Evolutionary conservation across 306 rosid species (phyloP).

Genomic region (Glycine latifolia): DNA sequence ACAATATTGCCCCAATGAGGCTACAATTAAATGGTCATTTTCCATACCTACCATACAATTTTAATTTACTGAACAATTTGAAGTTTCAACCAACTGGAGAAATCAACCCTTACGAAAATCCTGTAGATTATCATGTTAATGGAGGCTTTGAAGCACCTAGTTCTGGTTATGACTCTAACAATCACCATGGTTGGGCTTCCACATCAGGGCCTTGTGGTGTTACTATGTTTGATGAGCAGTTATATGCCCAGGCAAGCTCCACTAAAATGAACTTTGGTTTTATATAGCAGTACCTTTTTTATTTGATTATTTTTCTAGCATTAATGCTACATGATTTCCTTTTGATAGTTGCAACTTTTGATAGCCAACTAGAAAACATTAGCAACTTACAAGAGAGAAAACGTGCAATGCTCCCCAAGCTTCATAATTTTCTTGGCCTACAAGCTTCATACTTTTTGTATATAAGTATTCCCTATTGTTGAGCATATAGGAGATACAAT

Average conservation of each 20-base stretch:
- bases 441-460: too few relatives aligned
- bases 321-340: conserved; percentile 22
- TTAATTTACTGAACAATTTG: conserved; percentile 57
- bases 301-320: not conserved
- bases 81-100: conserved; percentile 68
- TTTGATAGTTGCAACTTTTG: too few relatives aligned
- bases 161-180: conserved; percentile 59
- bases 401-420: too few relatives aligned
- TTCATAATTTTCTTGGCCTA: too few relatives aligned
- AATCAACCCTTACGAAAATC: conserved; percentile 67
- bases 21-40: conserved; percentile 56
- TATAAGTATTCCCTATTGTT: too few relatives aligned
- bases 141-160: conserved; percentile 73
- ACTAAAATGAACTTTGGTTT: conserved; percentile 43
- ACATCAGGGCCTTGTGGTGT: conserved; percentile 70
- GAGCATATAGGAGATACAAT: too few relatives aligned
- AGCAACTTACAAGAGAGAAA: too few relatives aligned
- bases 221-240: conserved; percentile 51
- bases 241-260: conserved; percentile 47
- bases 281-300: conserved; percentile 22
- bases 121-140: conserved; percentile 54
- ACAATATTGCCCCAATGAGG: conserved; percentile 58
- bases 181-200: conserved; percentile 78
- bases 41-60: conserved; percentile 79
- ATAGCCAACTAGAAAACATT: too few relatives aligned